phyloP scores from a whole-genome alignment of 2,329 filamentous ascomycete species.

The Fusarium mangiferae region DNA sequence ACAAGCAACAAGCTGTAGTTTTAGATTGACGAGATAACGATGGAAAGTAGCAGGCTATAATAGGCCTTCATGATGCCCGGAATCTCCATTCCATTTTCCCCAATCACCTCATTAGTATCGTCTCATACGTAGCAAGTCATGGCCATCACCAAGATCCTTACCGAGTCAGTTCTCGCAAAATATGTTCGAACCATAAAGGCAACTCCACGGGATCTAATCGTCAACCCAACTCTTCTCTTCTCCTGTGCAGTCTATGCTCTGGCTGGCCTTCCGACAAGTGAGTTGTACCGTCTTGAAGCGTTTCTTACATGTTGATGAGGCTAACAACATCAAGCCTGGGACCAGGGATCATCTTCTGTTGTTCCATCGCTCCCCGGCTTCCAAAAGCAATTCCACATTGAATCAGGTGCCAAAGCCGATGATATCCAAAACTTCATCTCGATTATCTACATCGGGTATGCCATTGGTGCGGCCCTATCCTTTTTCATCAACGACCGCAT shows the following conservation, averaged over 20 bases:
- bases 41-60: not conserved
- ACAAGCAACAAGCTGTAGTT: not conserved
- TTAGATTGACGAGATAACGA: not conserved
- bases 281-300: not conserved
- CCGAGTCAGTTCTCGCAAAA: not conserved
- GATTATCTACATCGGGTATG: not conserved
- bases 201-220: not conserved
- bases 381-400: not conserved
- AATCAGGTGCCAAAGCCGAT: not conserved
- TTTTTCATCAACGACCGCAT: not conserved
- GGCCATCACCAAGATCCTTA: not conserved
- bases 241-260: not conserved
- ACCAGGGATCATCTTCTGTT: not conserved
- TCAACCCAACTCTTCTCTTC: not conserved
- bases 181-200: not conserved
- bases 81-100: not conserved
- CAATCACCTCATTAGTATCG: not conserved
- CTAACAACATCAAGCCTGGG: not conserved
- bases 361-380: not conserved
- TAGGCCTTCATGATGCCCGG: not conserved
- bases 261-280: not conserved
- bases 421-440: not conserved
- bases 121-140: rapidly evolving
- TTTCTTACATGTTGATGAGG: no score
- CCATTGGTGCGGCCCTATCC: rapidly evolving